Evolutionary conservation across 371 early-diverging fungal species (phyloP), one percentile per base, ranked within the genome.

Genomic region (Rhizopus arrhizus): DNA sequence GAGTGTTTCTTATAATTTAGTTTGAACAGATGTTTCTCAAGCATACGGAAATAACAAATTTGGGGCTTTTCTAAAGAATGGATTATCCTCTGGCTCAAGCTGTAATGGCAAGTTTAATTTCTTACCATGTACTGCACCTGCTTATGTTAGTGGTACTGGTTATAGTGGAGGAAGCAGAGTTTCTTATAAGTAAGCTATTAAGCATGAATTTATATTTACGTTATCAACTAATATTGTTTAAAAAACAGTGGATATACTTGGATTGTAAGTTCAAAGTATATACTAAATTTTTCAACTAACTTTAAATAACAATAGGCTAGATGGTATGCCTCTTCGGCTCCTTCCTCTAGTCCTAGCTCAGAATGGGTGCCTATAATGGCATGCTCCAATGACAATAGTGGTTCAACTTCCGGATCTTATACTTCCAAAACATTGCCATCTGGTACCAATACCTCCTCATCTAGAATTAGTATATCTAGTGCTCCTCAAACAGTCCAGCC

Each of bases 111-210:
- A 55, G 5, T 75, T 73, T 34, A 41, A 10, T 0, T 71, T 47
- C 41, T 73, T 73, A 11, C 43, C 58, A 12, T 77, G 81, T 56
- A 54, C 65, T 49, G 81, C 73, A 3, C 71, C 81, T 38, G 71
- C 76, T 32, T 84, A 53, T 52, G 49, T 62, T 35, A 48, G 66
- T 35, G 58, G 76, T 13, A 42, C 66, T 7, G 53, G 66, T 16
- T 84, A 86, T 64, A 62, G 63, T 33, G 71, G 69, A 8, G 82
- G 81, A 22, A 49, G 62, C 45, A 64, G 62, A 28, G 86, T 84
- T 46, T 73, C 81, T n/a, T 74, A 75, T 61, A 65, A 77, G 77
- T 77, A 72, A 74, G 77, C 61, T 12, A 22, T 48, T 10, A 28
- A 22, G 8, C 12, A 29, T 8, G 48, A 43, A 15, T n/a, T 13